A percentile compares a stretch with the other conserved stretches of the same genome.
Conservation (phyloP, 164 flowering plant species). For the Chimonanthus salicifolius region DNA sequence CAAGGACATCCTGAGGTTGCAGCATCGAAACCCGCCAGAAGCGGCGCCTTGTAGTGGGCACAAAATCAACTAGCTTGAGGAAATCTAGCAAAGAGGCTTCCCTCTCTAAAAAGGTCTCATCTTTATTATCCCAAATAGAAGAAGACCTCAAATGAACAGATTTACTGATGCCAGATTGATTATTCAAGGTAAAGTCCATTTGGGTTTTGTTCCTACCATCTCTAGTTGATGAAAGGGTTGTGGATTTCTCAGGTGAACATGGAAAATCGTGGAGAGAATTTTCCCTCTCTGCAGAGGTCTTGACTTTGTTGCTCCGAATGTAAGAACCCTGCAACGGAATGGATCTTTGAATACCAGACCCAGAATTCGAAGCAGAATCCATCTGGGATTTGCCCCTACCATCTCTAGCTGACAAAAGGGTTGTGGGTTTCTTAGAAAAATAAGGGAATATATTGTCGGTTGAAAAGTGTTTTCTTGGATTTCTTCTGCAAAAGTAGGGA, state of each 20-base stretch:
- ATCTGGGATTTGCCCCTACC: conserved; percentile 18
- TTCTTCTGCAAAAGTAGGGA: too few relatives aligned
- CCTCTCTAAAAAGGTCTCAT: conserved; percentile 9
- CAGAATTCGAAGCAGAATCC: conserved; percentile 12
- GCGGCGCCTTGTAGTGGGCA: conserved; percentile 50
- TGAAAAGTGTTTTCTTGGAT: too few relatives aligned
- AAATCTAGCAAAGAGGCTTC: conserved; percentile 30
- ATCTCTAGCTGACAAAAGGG: conserved; percentile 2
- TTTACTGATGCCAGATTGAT: conserved; percentile 26
- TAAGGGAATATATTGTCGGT: too few relatives aligned
- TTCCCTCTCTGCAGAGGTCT: conserved; percentile 6
- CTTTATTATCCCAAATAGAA: conserved; percentile 26
- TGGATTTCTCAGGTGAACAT: neutral
- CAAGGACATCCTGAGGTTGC: conserved; percentile 57
- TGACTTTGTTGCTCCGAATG: conserved; percentile 29
- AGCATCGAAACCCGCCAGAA: conserved; percentile 44
- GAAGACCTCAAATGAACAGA: conserved; percentile 37
- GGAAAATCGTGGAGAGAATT: conserved; percentile 24
- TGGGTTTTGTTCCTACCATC: conserved; percentile 20
- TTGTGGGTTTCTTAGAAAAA: neutral
- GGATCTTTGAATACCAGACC: conserved; percentile 30
- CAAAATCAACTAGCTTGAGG: conserved; percentile 39
- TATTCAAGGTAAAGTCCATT: conserved; percentile 11
- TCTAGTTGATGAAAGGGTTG: neutral
- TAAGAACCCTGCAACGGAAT: conserved; percentile 32